Evolutionary conservation across 2,329 filamentous ascomycete species (phyloP).

Genomic region (Malbranchea zuffiana): DNA sequence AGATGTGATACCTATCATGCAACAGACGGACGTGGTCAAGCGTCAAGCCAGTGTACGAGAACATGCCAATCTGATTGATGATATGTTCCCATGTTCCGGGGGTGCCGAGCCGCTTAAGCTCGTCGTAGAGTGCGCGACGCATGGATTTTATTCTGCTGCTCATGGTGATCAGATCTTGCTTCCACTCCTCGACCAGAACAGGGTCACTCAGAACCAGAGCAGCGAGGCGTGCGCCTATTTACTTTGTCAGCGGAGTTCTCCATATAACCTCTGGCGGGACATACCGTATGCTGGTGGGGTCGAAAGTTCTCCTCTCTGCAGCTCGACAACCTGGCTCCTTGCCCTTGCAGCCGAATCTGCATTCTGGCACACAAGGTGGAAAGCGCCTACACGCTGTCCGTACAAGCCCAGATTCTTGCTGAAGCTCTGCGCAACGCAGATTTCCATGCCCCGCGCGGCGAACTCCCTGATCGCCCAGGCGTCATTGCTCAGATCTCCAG

Average conservation of each 20-base stretch:
- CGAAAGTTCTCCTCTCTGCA: slow-evolving; percentile 85
- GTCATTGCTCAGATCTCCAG: slow-evolving; percentile 73
- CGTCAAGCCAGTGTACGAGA: slow-evolving; percentile 23
- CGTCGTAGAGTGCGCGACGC: slow-evolving; percentile 65
- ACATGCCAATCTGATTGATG: slow-evolving; percentile 58
- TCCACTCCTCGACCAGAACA: slow-evolving; percentile 73
- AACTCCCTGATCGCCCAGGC: slow-evolving; percentile 86
- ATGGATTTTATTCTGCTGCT: slow-evolving; percentile 86
- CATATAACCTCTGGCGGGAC: background rate
- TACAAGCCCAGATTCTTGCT: slow-evolving; percentile 69
- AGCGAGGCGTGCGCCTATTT: slow-evolving; percentile 17
- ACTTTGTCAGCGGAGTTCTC: background rate
- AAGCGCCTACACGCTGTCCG: slow-evolving; percentile 86
- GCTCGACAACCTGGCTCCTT: slow-evolving; percentile 71
- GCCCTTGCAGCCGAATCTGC: slow-evolving; percentile 48
- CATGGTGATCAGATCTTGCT: slow-evolving; percentile 81
- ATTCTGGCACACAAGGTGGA: slow-evolving; percentile 48
- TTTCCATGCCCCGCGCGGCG: slow-evolving; percentile 71
- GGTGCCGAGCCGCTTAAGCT: slow-evolving; percentile 72
- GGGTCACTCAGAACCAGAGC: slow-evolving; percentile 58
- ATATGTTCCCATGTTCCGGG: slow-evolving; percentile 97
- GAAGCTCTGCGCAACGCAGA: slow-evolving; percentile 49
- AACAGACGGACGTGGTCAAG: slow-evolving; percentile 16
- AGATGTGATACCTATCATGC: slow-evolving; percentile 19
- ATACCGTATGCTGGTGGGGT: slow-evolving; percentile 76